Base-by-base conservation (phyloP, 129 eudicot genomes). In the Rutidosis leptorrhynchoides region DNA sequence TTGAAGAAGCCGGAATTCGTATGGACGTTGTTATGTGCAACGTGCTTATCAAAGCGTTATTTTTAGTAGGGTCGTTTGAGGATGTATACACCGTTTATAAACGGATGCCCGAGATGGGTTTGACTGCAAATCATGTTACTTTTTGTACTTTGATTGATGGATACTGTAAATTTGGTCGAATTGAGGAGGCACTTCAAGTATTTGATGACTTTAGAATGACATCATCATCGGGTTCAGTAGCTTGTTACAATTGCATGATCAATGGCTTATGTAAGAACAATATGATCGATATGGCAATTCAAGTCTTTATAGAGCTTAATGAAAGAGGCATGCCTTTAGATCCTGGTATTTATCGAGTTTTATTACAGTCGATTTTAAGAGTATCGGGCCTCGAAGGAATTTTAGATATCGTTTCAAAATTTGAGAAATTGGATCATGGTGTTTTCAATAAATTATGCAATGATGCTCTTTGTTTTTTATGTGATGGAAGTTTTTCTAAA, bases 21-120 rank as follows among this genome's bases (percentile, higher is more conserved):
- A 69, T 85, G 79, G 90, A 89, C 73, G 74, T 81, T 65, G 68
- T 81, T 66, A 69, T 89, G 85, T 85, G 85, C 67, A 89, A 89
- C 53, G 68, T 75, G 53, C 88, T 89, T 52, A 81, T 89, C 20
- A 89, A 77, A 67, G 85, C 87, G 17, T 58, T 85, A 46, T 77
- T 85, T 58, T 33, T 79, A 78, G 62, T 85, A 65, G 94, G 96
- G 5, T 77, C 71, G 6, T 85, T 81, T 77, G 96, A 83, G 76
- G 90, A 89, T 1, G 85, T 80, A 69, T 68, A 71, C 30, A 51
- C 49, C 17, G 33, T 83, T 66, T 85, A 76, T 21, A 72, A 81
- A 69, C 71, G 84, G 62, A 74, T 89, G 84, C 65, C 83, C 7
- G 72, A 83, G 6, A 81, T 79, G 83, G 64, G 76, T 35, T 69